Evolutionary conservation across 73 alveolate species (phyloP).

Genomic region (Paramecium pentaurelia): DNA sequence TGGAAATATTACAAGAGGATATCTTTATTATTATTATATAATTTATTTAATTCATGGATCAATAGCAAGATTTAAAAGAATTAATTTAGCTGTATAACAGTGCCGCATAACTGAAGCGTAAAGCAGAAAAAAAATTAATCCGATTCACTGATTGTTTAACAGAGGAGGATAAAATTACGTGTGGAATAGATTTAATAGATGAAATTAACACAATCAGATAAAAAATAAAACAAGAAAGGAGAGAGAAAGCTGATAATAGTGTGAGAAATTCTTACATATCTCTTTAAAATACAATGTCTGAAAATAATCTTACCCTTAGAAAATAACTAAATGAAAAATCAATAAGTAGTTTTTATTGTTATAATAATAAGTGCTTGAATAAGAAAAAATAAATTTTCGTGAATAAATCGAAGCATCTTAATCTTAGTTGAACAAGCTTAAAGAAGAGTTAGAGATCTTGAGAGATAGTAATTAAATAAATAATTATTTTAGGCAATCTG

Average conservation of each 20-base stretch:
- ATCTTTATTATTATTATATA: neutral
- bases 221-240: neutral
- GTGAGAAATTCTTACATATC: neutral
- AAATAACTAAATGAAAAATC: neutral
- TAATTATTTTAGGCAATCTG: neutral
- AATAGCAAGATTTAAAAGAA: conserved; percentile 18
- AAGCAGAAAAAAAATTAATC: conserved; percentile 29
- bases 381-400: neutral
- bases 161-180: neutral
- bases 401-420: neutral
- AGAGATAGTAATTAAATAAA: neutral
- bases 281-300: neutral
- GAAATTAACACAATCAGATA: conserved; percentile 1
- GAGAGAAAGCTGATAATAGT: neutral
- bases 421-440: neutral
- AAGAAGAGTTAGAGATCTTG: neutral
- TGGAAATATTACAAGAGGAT: neutral
- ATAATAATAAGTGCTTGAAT: neutral
- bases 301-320: neutral
- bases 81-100: neutral
- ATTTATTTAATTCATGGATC: conserved; percentile 11
- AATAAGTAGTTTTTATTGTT: neutral
- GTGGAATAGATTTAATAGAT: neutral
- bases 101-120: neutral
- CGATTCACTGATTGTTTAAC: conserved; percentile 18